Evolutionary conservation across 805 yeast species (phyloP).

Genomic region (Teunomyces tritomae): DNA sequence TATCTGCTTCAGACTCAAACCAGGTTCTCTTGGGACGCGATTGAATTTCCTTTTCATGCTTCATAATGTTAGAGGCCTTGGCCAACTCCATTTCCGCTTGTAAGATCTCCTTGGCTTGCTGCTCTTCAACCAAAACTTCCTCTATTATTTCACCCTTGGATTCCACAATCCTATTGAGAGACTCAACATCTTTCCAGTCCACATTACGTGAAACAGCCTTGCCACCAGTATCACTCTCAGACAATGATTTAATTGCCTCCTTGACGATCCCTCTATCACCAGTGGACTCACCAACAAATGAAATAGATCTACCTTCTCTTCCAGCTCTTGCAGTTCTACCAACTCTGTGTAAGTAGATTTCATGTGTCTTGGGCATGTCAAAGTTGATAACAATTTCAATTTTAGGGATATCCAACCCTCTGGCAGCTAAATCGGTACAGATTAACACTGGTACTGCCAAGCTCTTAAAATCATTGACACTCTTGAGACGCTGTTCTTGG

Average conservation of each 20-base stretch:
- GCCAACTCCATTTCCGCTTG: constrained; percentile 88
- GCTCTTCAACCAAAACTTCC: constrained; percentile 84
- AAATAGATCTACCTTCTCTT: constrained; percentile 87
- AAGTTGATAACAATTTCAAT: constrained; percentile 91
- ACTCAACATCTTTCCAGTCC: constrained; percentile 85
- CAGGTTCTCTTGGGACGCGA: constrained; percentile 95
- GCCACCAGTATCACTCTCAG: constrained; percentile 21
- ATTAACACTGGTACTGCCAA: constrained; percentile 81
- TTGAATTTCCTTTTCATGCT: constrained; percentile 76
- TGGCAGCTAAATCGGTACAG: constrained; percentile 97
- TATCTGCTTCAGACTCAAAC: constrained; percentile 71
- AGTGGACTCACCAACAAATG: constrained; percentile 91
- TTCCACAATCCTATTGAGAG: constrained; percentile 58
- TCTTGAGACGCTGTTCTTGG: constrained; percentile 89
- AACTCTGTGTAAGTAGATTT: constrained; percentile 91
- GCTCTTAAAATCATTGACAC: constrained; percentile 78
- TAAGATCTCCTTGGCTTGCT: constrained; percentile 79
- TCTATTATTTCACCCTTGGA: constrained; percentile 58
- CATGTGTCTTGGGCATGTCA: constrained; percentile 93
- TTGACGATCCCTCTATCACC: constrained; percentile 88
- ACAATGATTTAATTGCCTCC: constrained; percentile 72
- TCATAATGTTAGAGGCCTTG: constrained; percentile 81
- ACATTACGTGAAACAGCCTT: constrained; percentile 86
- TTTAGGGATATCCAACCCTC: constrained; percentile 99
- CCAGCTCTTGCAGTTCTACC: constrained; percentile 99